phyloP scores from a whole-genome alignment of 441 rosid genomes.

The Kokia cookei region DNA sequence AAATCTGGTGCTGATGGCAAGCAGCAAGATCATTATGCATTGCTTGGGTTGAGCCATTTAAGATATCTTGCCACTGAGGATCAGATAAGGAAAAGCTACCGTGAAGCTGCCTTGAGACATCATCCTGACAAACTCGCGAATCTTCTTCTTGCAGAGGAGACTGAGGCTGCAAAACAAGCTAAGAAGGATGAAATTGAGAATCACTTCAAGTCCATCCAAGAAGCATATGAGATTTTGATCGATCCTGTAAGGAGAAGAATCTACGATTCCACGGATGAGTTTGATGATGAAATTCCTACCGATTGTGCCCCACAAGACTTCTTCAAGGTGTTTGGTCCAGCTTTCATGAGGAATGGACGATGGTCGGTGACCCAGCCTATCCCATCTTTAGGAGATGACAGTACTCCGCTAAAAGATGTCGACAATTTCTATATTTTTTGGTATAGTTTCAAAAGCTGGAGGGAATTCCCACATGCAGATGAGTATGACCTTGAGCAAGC shows the following conservation, averaged over 20 bases:
- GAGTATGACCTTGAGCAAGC: constrained; percentile 95
- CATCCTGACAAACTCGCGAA: constrained; percentile 94
- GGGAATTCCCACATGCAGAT: constrained; percentile 96
- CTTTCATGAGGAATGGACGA: constrained; percentile 90
- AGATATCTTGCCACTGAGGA: constrained; percentile 96
- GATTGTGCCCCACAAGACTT: constrained; percentile 88
- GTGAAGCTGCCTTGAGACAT: constrained; percentile 89
- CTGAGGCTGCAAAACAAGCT: constrained; percentile 85
- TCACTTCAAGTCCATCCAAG: constrained; percentile 84
- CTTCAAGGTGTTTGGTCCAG: constrained; percentile 94
- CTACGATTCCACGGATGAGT: constrained; percentile 92
- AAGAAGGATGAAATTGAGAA: constrained; percentile 88
- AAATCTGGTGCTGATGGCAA: constrained; percentile 49
- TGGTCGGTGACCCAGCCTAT: constrained; percentile 82
- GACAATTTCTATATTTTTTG: constrained; percentile 82
- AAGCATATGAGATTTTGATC: constrained; percentile 81
- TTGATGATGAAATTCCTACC: constrained; percentile 90
- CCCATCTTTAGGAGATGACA: constrained; percentile 72
- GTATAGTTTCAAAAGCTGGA: constrained; percentile 93
- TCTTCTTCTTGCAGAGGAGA: constrained; percentile 80
- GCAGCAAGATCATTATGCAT: constrained; percentile 90
- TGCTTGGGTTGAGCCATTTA: constrained; percentile 83
- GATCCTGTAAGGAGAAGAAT: constrained; percentile 87
- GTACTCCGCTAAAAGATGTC: constrained; percentile 56
- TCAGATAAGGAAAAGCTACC: constrained; percentile 84